Percentiles rank a stretch among this genome's conserved stretches.
phyloP scores from a whole-genome alignment of 371 early-diverging fungal species.

The Mucor saturninus region DNA sequence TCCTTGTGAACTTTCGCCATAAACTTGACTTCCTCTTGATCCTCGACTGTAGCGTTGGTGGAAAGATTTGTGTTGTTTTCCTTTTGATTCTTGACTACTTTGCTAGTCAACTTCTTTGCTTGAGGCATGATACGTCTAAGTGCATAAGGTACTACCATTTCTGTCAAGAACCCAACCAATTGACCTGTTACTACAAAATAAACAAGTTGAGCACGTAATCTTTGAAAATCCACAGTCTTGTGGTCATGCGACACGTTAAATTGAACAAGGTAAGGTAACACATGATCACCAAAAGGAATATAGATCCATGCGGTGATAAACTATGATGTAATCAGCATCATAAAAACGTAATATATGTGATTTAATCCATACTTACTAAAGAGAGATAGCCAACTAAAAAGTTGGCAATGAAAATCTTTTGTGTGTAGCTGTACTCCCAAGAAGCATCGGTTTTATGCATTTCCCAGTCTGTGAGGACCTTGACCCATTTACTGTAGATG shows the following conservation, averaged over 20 bases:
- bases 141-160: slow-evolving; percentile 74
- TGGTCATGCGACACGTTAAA: slow-evolving; percentile 51
- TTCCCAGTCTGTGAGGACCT: slow-evolving; percentile 75
- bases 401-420: slow-evolving; percentile 86
- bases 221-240: slow-evolving; percentile 59
- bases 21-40: slow-evolving; percentile 46
- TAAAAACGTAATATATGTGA: neutral
- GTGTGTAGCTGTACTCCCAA: slow-evolving; percentile 72
- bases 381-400: slow-evolving; percentile 83
- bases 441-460: slow-evolving; percentile 80
- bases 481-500: slow-evolving; percentile 70
- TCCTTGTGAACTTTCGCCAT: slow-evolving; percentile 56
- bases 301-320: slow-evolving; percentile 87
- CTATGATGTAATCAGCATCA: slow-evolving; percentile 15
- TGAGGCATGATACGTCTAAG: slow-evolving; percentile 48
- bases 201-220: slow-evolving; percentile 72
- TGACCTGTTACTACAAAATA: slow-evolving; percentile 88
- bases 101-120: slow-evolving; percentile 44
- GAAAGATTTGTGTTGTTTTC: neutral
- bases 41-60: neutral
- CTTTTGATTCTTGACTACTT: slow-evolving; percentile 18
- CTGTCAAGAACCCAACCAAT: slow-evolving; percentile 74
- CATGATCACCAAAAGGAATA: slow-evolving; percentile 75
- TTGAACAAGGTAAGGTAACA: slow-evolving; percentile 45
- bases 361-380: slow-evolving; percentile 40